phyloP scores from a whole-genome alignment of 2,329 filamentous ascomycete species.

The Colletotrichum euphorbiae region DNA sequence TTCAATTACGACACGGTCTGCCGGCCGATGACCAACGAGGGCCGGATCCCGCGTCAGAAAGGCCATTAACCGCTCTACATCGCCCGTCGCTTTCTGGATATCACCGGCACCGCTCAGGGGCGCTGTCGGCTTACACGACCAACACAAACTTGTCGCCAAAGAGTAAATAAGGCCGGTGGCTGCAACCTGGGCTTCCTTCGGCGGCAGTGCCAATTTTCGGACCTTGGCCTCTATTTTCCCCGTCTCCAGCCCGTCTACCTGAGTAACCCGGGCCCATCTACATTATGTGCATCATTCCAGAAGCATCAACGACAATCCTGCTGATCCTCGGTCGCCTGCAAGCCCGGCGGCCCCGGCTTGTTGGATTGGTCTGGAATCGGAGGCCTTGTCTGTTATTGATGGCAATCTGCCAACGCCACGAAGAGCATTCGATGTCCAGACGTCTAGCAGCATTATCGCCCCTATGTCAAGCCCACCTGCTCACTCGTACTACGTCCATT shows the following conservation, averaged over 20 bases:
- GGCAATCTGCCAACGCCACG: neutral
- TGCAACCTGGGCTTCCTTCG: conserved; percentile 10
- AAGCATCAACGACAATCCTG: neutral
- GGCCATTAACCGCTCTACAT: neutral
- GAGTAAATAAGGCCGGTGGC: no score
- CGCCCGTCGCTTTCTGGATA: neutral
- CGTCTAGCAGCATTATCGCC: neutral
- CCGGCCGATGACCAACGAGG: conserved; percentile 15
- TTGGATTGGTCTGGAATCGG: conserved; percentile 6
- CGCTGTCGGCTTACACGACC: conserved; percentile 1
- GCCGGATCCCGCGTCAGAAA: conserved; percentile 12
- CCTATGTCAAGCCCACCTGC: no score
- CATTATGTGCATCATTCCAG: conserved; percentile 6
- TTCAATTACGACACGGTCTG: conserved; percentile 20
- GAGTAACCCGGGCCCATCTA: no score
- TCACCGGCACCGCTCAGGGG: neutral
- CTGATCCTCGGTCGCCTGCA: neutral
- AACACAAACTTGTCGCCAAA: neutral
- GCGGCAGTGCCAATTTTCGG: neutral
- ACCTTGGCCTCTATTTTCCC: conserved; percentile 16
- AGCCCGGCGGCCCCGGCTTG: neutral
- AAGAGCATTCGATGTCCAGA: neutral
- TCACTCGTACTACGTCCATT: neutral
- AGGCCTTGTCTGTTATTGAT: conserved; percentile 3
- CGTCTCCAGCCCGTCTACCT: conserved; percentile 3